Evolutionary conservation across 768 basidiomycete genomes (phyloP).

Genomic region (Kwoniella dendrophila): DNA sequence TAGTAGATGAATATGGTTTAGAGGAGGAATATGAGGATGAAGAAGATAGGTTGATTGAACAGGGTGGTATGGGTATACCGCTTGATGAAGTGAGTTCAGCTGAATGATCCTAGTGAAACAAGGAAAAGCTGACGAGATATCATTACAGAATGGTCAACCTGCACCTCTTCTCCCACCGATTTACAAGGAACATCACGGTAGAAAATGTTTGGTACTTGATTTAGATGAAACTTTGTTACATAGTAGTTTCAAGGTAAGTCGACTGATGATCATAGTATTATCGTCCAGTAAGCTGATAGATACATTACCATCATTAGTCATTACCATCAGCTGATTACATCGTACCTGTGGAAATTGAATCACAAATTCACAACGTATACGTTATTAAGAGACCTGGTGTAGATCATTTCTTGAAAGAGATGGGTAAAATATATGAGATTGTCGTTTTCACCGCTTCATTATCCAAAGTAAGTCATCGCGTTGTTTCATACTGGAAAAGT

Average conservation of each 20-base stretch:
- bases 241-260: conserved; percentile 90
- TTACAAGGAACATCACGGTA: conserved; percentile 73
- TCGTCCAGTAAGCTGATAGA: background rate
- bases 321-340: conserved; percentile 95
- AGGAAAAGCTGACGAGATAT: conserved; percentile 5
- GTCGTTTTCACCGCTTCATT: conserved; percentile 97
- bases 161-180: conserved; percentile 86
- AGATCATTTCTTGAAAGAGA: conserved; percentile 92
- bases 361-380: conserved; percentile 97
- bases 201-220: conserved; percentile 95
- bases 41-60: conserved; percentile 82
- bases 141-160: conserved; percentile 75
- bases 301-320: conserved; percentile 62
- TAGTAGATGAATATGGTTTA: conserved; percentile 57
- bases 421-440: conserved; percentile 98
- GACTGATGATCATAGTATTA: background rate
- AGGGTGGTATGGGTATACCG: conserved; percentile 93
- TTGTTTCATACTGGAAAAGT: background rate
- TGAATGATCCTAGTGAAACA: background rate
- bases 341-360: conserved; percentile 98
- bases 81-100: conserved; percentile 74
- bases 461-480: conserved; percentile 72
- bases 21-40: conserved; percentile 70
- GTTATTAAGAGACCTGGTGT: conserved; percentile 98
- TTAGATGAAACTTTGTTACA: conserved; percentile 96